These are phyloP conservation scores for Taphrina wiesneri DNA, from an alignment of 1,139 yeast species.

Conservation along the genomic window DNA sequence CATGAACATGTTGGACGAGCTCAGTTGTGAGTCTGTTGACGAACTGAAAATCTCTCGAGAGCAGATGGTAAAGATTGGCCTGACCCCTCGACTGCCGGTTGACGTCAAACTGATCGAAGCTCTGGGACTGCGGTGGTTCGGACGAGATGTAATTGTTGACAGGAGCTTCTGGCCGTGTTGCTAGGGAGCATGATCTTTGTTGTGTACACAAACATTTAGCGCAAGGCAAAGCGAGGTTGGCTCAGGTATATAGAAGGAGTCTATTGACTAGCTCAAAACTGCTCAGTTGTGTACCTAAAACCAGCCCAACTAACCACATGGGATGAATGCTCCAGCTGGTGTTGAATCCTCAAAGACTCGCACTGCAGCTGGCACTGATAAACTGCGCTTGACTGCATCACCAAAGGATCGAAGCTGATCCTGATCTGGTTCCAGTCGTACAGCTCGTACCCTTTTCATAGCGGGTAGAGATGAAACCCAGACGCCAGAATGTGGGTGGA, in stretches of 20 bases:
- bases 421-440: too few species aligned
- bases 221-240: background rate
- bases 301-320: too few species aligned
- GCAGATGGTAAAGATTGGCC: slow-evolving; percentile 18
- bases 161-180: slow-evolving; percentile 24
- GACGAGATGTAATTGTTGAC: slow-evolving; percentile 12
- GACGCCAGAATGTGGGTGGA: too few species aligned
- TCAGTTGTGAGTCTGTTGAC: slow-evolving; percentile 11
- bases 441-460: too few species aligned
- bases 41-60: slow-evolving; percentile 10
- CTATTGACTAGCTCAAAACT: too few species aligned
- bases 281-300: too few species aligned
- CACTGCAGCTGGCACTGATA: too few species aligned
- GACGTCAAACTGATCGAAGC: slow-evolving; percentile 6
- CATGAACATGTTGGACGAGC: slow-evolving; percentile 9
- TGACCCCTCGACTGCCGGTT: slow-evolving; percentile 3
- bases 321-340: too few species aligned
- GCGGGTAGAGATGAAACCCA: too few species aligned
- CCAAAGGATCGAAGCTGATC: too few species aligned
- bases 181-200: background rate
- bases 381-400: too few species aligned
- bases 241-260: background rate
- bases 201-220: background rate
- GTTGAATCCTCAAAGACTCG: too few species aligned
- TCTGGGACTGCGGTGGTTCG: slow-evolving; percentile 6